Percentiles rank a stretch among this genome's conserved stretches.
Conservation (phyloP, 2,329 filamentous ascomycete species). For the Diaporthe ampelina region DNA sequence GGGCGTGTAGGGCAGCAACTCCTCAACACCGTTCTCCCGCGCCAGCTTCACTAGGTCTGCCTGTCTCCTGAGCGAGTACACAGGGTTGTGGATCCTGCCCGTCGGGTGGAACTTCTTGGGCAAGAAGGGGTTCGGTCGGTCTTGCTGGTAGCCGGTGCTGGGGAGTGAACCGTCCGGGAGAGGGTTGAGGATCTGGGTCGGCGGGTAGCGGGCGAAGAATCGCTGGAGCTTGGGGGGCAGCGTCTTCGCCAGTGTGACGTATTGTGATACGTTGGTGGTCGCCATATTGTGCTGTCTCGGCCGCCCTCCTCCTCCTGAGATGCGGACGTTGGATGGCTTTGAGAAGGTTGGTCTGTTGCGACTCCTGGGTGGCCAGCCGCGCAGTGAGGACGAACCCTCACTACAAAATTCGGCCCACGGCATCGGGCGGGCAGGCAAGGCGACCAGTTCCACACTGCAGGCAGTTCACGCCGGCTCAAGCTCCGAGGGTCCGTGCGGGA, state of each 20-base stretch:
- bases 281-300: conserved; percentile 41
- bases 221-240: conserved; percentile 84
- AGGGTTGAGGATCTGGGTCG: conserved; percentile 68
- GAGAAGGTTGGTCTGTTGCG: conserved; percentile 24
- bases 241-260: conserved; percentile 74
- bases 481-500: neutral
- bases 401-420: conserved; percentile 38
- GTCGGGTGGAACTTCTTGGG: conserved; percentile 83
- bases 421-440: conserved; percentile 38
- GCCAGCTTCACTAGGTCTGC: conserved; percentile 93
- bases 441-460: neutral
- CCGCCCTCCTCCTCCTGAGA: conserved; percentile 40
- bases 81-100: conserved; percentile 85
- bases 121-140: conserved; percentile 83
- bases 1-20: conserved; percentile 80
- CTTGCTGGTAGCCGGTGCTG: conserved; percentile 66
- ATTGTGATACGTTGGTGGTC: conserved; percentile 49
- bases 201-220: conserved; percentile 93
- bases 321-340: conserved; percentile 41
- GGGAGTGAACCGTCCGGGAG: conserved; percentile 52
- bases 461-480: neutral
- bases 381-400: neutral
- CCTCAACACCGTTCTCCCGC: conserved; percentile 81
- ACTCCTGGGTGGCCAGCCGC: neutral
- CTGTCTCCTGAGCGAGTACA: conserved; percentile 87